Conservation (phyloP, 305 asterid species). For the Euphrasia arctica region DNA sequence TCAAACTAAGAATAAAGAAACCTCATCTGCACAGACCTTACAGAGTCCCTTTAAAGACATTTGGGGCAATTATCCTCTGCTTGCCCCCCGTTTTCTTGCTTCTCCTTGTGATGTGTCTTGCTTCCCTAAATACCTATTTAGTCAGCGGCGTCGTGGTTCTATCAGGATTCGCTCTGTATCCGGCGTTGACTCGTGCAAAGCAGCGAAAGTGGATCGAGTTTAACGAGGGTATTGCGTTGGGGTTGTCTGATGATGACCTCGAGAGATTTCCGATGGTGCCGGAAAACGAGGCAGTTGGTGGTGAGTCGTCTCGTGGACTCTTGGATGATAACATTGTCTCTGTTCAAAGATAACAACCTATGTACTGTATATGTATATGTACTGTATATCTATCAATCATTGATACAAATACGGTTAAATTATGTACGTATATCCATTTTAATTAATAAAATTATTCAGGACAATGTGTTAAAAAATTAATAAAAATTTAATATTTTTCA, state of each 20-base stretch:
- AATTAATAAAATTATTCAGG: too few relatives aligned
- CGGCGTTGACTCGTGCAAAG: slow-evolving; percentile 42
- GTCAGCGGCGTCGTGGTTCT: slow-evolving; percentile 60
- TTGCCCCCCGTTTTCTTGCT: slow-evolving; percentile 75
- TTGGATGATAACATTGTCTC: slow-evolving; percentile 15
- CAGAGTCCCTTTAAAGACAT: slow-evolving; percentile 63
- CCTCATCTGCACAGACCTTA: slow-evolving; percentile 85
- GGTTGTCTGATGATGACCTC: slow-evolving; percentile 25
- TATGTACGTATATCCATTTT: too few relatives aligned
- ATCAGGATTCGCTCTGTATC: slow-evolving; percentile 44
- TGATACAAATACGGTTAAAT: too few relatives aligned
- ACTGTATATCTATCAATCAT: too few relatives aligned
- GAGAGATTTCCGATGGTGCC: slow-evolving; percentile 21
- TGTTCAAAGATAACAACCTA: too few relatives aligned
- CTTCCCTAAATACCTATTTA: slow-evolving; percentile 58
- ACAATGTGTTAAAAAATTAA: too few relatives aligned
- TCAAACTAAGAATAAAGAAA: slow-evolving; percentile 56
- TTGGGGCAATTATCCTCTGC: slow-evolving; percentile 65
- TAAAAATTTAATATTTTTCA: too few relatives aligned
- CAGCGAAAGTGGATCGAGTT: slow-evolving; percentile 48
- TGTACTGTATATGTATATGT: too few relatives aligned
- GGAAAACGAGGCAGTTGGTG: not conserved
- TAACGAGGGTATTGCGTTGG: slow-evolving; percentile 16
- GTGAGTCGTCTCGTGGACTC: slow-evolving; percentile 40
- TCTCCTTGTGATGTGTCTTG: slow-evolving; percentile 78